A percentile compares a stretch with the other conserved stretches of the same genome.
Evolutionary conservation across 306 rosid species (phyloP).

Genomic region (Quillaja saponaria): DNA sequence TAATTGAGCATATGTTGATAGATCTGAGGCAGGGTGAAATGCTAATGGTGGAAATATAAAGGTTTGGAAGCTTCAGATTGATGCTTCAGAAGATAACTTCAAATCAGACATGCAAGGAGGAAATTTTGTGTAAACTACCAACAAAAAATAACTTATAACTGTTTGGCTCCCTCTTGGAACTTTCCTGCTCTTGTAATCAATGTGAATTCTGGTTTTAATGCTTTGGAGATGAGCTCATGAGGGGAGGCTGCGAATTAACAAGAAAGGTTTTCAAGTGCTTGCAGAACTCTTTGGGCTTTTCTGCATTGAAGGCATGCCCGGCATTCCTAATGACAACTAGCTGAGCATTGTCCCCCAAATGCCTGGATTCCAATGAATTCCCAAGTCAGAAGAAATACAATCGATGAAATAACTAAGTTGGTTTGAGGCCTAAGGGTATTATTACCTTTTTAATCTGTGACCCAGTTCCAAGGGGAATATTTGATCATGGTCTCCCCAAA

Average conservation of each 20-base stretch:
- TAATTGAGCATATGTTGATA: no score
- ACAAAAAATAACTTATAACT: background rate
- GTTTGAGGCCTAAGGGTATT: background rate
- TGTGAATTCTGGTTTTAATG: constrained; percentile 12
- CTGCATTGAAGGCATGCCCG: constrained; percentile 68
- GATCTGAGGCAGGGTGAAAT: no score
- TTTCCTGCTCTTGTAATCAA: background rate
- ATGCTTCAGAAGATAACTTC: no score
- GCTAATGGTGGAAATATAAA: no score
- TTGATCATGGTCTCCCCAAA: constrained; percentile 86
- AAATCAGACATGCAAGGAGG: no score
- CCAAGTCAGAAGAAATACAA: constrained; percentile 4
- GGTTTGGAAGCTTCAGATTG: no score
- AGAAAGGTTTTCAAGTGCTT: constrained; percentile 58
- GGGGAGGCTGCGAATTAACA: constrained; percentile 32
- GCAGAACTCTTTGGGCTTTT: constrained; percentile 61
- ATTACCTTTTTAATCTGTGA: constrained; percentile 71
- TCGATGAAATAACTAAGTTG: no score
- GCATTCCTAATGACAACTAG: constrained; percentile 64
- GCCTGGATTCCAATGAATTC: constrained; percentile 44
- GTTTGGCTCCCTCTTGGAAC: background rate
- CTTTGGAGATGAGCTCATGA: constrained; percentile 12
- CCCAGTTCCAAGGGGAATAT: constrained; percentile 71
- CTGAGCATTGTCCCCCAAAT: constrained; percentile 65
- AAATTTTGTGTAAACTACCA: background rate